Evolutionary conservation across 75 land plant genomes (phyloP).

Genomic region (Pseudotsuga menziesii): DNA sequence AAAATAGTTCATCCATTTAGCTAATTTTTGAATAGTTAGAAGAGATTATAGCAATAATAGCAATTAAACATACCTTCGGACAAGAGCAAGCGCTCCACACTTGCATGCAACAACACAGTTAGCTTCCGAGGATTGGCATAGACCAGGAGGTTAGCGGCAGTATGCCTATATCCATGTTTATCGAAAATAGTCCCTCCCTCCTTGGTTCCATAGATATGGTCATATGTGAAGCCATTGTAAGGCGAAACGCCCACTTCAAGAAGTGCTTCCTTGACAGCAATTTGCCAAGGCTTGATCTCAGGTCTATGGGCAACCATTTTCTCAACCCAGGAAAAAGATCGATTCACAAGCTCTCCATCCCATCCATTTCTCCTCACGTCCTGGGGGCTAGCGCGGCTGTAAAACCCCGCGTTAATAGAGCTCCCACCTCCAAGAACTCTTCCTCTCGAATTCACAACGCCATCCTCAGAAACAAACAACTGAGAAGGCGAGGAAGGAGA

Average conservation of each 20-base stretch:
- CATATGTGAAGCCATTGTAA: constrained; percentile 72
- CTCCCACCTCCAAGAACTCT: constrained; percentile 83
- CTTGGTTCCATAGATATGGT: constrained; percentile 74
- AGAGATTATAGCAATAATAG: no score
- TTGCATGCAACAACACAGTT: constrained; percentile 29
- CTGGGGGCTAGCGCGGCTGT: constrained; percentile 58
- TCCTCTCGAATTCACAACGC: constrained; percentile 66
- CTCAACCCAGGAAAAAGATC: constrained; percentile 77
- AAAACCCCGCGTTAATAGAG: constrained; percentile 86
- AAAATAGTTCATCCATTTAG: no score
- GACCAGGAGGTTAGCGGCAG: constrained; percentile 43
- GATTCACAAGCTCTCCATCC: constrained; percentile 62
- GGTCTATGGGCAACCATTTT: constrained; percentile 58
- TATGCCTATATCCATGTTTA: constrained; percentile 27
- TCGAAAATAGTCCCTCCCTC: constrained; percentile 50
- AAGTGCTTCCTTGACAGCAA: constrained; percentile 47
- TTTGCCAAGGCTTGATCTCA: constrained; percentile 43
- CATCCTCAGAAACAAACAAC: constrained; percentile 68
- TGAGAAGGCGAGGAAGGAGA: constrained; percentile 61
- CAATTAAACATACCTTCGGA: not conserved
- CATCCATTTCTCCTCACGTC: constrained; percentile 41
- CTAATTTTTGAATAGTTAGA: no score
- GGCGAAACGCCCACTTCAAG: constrained; percentile 72
- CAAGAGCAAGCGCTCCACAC: constrained; percentile 27
- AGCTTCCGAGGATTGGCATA: constrained; percentile 27